A percentile compares a stretch with the other conserved stretches of the same genome.
Evolutionary conservation across 2,329 filamentous ascomycete species (phyloP).

Genomic region (Clonostachys solani): DNA sequence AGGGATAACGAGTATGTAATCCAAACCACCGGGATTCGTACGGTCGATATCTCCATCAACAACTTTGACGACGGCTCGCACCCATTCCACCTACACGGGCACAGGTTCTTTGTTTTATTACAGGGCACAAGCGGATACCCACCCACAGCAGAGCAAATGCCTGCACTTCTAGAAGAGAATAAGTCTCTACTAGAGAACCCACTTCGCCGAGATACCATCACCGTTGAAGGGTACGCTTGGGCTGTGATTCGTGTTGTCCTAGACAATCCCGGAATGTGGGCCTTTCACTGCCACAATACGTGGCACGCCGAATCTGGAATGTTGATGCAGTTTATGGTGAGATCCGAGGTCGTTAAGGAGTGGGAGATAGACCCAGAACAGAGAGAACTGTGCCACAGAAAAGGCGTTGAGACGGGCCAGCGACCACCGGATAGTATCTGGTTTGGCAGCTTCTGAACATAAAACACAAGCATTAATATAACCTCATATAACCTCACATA

Average conservation of each 20-base stretch:
- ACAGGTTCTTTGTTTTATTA: conserved; percentile 17
- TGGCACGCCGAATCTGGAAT: conserved; percentile 57
- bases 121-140: conserved; percentile 21
- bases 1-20: neutral
- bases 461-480: no score
- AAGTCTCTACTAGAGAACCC: conserved; percentile 31
- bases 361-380: conserved; percentile 16
- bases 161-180: conserved; percentile 13
- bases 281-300: conserved; percentile 46
- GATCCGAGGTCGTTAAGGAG: conserved; percentile 15
- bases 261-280: conserved; percentile 43
- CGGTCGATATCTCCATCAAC: conserved; percentile 55
- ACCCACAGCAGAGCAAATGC: conserved; percentile 15
- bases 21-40: conserved; percentile 44
- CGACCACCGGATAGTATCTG: conserved; percentile 27
- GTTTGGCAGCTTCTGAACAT: conserved; percentile 17
- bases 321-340: conserved; percentile 50
- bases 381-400: conserved; percentile 16
- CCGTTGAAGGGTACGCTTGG: conserved; percentile 36
- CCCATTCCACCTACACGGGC: conserved; percentile 27
- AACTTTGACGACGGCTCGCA: conserved; percentile 46
- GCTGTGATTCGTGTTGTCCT: conserved; percentile 43
- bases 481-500: no score
- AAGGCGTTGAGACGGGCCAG: conserved; percentile 21
- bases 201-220: conserved; percentile 45